Percentiles rank a stretch among this genome's conserved stretches.
Conservation (phyloP, 495 filamentous ascomycete species). For the Rhypophila decipiens region DNA sequence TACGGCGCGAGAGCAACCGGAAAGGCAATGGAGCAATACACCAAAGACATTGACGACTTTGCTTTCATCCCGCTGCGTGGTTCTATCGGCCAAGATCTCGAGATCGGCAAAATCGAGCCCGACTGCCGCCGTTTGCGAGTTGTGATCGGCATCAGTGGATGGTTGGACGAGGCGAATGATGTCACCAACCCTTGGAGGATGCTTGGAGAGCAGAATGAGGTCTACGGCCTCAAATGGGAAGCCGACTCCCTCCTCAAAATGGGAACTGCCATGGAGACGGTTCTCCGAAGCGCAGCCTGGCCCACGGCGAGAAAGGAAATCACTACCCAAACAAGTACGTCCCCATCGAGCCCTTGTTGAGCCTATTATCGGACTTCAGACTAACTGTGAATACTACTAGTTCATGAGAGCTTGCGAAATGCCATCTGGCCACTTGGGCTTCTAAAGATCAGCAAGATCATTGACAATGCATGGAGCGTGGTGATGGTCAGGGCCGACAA, state of each 20-base stretch:
- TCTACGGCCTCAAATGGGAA: slow-evolving; percentile 84
- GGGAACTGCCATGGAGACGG: slow-evolving; percentile 63
- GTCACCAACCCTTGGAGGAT: slow-evolving; percentile 69
- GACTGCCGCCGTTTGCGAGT: slow-evolving; percentile 64
- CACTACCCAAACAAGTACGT: slow-evolving; percentile 42
- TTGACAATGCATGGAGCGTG: slow-evolving; percentile 87
- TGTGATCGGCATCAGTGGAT: slow-evolving; percentile 76
- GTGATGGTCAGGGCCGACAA: slow-evolving; percentile 81
- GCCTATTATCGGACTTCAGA: too few relatives aligned
- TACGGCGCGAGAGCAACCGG: slow-evolving; percentile 81
- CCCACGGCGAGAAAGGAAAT: slow-evolving; percentile 70
- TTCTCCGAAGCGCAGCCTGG: slow-evolving; percentile 75
- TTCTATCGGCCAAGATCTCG: slow-evolving; percentile 16
- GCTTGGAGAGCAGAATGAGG: slow-evolving; percentile 62
- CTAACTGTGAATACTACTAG: too few relatives aligned
- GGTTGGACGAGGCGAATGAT: slow-evolving; percentile 65
- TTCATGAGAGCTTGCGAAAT: slow-evolving; percentile 65
- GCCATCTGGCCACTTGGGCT: slow-evolving; percentile 72
- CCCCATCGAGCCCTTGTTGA: too few relatives aligned
- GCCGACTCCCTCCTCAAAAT: slow-evolving; percentile 69
- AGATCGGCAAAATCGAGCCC: slow-evolving; percentile 34
- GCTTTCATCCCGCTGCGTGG: slow-evolving; percentile 72
- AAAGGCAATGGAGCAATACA: slow-evolving; percentile 81
- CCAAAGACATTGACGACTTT: slow-evolving; percentile 82
- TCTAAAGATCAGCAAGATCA: slow-evolving; percentile 69